These are phyloP conservation scores for Coniochaeta pulveracea DNA, from an alignment of 2,329 filamentous ascomycete genomes.

Conservation along the genomic window DNA sequence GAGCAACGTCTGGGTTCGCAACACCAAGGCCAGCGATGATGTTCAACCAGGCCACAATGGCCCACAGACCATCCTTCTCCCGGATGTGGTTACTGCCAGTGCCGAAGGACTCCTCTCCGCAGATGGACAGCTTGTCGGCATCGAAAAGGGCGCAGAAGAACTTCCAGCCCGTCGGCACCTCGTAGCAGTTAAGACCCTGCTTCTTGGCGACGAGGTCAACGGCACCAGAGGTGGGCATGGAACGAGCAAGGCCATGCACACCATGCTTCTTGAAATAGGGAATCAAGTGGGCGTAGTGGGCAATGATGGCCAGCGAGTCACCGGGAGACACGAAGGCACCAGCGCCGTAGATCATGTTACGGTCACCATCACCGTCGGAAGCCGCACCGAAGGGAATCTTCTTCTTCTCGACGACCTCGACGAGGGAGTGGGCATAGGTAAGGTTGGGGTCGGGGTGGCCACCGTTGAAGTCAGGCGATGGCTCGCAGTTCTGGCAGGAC, in stretches of 20 bases:
- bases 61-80: constrained; percentile 98
- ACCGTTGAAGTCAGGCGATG: constrained; percentile 89
- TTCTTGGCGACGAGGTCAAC: constrained; percentile 94
- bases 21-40: constrained; percentile 92
- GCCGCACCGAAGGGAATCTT: constrained; percentile 92
- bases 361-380: constrained; percentile 92
- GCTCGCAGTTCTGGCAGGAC: constrained; percentile 80
- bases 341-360: constrained; percentile 99
- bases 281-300: constrained; percentile 90
- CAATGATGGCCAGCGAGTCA: constrained; percentile 95
- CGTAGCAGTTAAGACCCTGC: constrained; percentile 83
- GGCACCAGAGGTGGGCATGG: constrained; percentile 94
- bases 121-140: constrained; percentile 92
- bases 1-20: constrained; percentile 65
- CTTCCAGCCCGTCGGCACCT: constrained; percentile 98
- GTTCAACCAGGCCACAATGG: constrained; percentile 94
- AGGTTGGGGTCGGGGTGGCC: constrained; percentile 97
- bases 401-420: constrained; percentile 85
- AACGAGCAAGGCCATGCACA: constrained; percentile 87
- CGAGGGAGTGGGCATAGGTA: constrained; percentile 89
- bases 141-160: constrained; percentile 97
- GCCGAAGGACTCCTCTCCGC: constrained; percentile 95
- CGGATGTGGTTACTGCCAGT: constrained; percentile 98
- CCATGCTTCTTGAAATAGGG: constrained; percentile 98
- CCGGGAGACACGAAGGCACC: constrained; percentile 94